Evolutionary conservation across 2,329 filamentous ascomycete genomes (phyloP), one percentile per base, ranked within the genome.

Genomic region (Clonostachys rhizophaga): DNA sequence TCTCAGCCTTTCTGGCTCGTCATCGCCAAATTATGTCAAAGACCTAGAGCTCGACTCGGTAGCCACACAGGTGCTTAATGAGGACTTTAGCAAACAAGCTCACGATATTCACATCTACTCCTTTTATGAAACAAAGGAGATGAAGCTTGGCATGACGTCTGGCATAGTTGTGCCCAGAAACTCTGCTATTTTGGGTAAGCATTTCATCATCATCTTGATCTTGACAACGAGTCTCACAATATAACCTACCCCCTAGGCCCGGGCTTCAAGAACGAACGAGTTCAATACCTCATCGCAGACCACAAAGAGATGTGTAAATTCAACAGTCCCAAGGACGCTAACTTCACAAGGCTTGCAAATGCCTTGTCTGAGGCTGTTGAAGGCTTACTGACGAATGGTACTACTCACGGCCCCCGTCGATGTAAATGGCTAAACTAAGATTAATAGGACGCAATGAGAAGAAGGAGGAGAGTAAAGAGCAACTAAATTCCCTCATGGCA

Each of bases 301-400:
- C 63, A 66, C 44, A 48, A 54, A 16, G 49, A 57, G 14, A 58
- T 66, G n/a, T 63, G 60, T 53, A 64, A 63, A 44, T 65, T 64
- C 42, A 50, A 54, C 1, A 54, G 47, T 30, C 54, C 50, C 3
- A 49, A 57, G 13, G 58, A 64, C 46, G 50, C 56, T 4, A 61
- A 58, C 12, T 61, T 61, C 40, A 42, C 57, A 5, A 53, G 49
- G 6, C n/a, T 64, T 6, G 50, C 50, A 16, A 58, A 64, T 42
- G 52, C 55, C 5, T 41, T 63, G 6, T 34, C 47, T 7, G 49
- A 36, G 35, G 53, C 50, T 18, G 47, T 54, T 12, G 41, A 54
- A 10, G 50, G 52, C 39, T 30, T 59, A 10, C 43, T 57, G 5
- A 51, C 48, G 49, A 48, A 54, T 17, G 43, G 55, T 53, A 47